Conservation (phyloP, 2,329 filamentous ascomycete species). For the Alternaria sp. region DNA sequence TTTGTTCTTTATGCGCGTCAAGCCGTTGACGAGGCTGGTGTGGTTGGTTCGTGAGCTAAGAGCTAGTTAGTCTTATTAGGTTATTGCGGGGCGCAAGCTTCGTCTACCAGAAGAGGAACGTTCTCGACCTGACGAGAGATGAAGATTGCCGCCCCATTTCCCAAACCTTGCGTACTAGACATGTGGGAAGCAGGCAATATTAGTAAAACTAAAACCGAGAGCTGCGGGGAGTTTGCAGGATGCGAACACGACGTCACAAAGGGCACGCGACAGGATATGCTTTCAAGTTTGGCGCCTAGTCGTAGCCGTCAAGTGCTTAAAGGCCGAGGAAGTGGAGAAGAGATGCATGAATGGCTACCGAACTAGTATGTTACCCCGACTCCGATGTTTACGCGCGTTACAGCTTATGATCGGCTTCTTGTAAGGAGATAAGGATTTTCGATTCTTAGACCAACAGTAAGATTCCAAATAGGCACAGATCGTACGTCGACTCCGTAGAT, state of each 20-base stretch:
- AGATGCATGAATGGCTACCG: neutral
- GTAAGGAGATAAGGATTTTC: neutral
- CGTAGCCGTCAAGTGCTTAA: neutral
- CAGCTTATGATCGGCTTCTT: neutral
- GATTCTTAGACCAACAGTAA: neutral
- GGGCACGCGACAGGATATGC: neutral
- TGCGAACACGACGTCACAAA: neutral
- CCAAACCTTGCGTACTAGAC: neutral
- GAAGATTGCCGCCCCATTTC: neutral
- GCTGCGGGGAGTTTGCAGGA: neutral
- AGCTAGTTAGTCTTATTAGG: neutral
- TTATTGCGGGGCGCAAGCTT: neutral
- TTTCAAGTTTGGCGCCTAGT: neutral
- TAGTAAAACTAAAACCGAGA: neutral
- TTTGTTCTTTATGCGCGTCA: neutral
- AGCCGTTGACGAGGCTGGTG: neutral
- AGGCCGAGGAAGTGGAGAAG: neutral
- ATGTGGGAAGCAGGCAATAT: neutral
- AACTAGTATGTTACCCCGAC: neutral
- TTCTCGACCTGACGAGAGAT: neutral
- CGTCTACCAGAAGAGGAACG: neutral
- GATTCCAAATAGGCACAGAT: neutral
- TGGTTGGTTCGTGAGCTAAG: neutral
- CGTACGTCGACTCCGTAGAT: no score
- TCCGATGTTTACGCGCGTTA: neutral